Evolutionary conservation across 306 rosid genomes (phyloP), one percentile per base, ranked within the genome.

Genomic region (Pterocarpus santalinus): DNA sequence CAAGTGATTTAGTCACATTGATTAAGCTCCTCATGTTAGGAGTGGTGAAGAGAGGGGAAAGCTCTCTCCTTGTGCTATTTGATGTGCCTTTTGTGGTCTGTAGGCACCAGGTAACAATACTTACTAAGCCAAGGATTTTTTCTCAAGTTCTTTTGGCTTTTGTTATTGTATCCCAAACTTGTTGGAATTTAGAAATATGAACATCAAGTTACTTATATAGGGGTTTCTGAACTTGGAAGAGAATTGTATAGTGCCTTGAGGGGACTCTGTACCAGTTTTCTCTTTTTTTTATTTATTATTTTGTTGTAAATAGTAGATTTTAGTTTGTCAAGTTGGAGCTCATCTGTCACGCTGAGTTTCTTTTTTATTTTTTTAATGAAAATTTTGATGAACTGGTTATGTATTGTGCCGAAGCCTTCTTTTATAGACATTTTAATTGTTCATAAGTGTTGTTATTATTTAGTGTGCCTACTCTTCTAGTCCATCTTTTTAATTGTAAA

Each of bases 111-210:
- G 41, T 11, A 33, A n/a, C 33, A 47, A 78, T 39, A 35, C 86
- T 78, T 46, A 55, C 13, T 13, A 52, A 84, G 84, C 81, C 57
- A 51, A 60, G 47, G 60, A 79, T 38, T 79, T 79, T 78, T 78
- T 57, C 8, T 9, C 28, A 22, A 35, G 8, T 72, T 83, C 65
- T 55, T 83, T 55, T 64, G 65, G 67, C 41, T 68, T 74, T 72
- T 78, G 65, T 49, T 39, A 61, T 33, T 60, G 8, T 38, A 67
- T 79, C 62, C 30, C 22, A 43, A 71, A 22, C 13, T 12, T 71
- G 30, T 56, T 76, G 53, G 61, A 80, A 73, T 52, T 53, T 76
- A 36, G 68, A 72, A 73, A 52, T 41, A 11, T 80, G 41, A 43
- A 39, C 70, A 74, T 74, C 63, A 81, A 55, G 17, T 72, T 72